Percentiles rank a stretch among this genome's conserved stretches.
phyloP scores from a whole-genome alignment of 2,329 filamentous ascomycete species.

The Parastagonospora avenae region DNA sequence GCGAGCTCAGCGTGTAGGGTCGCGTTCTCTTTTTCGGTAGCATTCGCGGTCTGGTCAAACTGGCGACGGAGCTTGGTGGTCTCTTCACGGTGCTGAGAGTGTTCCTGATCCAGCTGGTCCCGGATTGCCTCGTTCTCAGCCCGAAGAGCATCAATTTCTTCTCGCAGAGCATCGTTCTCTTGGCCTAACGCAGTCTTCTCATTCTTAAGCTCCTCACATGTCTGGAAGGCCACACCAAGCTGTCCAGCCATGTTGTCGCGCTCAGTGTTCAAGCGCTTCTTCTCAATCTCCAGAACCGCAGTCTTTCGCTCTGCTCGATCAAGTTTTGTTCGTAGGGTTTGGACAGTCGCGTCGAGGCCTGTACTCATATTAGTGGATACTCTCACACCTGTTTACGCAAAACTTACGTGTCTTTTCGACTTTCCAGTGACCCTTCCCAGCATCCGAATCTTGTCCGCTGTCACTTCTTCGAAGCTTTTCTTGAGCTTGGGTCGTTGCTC shows the following conservation, averaged over 20 bases:
- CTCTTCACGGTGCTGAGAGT: slow-evolving; percentile 41
- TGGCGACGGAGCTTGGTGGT: slow-evolving; percentile 41
- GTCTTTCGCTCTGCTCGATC: slow-evolving; percentile 67
- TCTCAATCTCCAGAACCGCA: slow-evolving; percentile 66
- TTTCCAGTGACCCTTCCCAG: slow-evolving; percentile 44
- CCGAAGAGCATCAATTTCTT: slow-evolving; percentile 42
- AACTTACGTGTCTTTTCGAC: slow-evolving; percentile 63
- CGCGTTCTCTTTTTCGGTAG: slow-evolving; percentile 41
- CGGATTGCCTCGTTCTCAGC: slow-evolving; percentile 43
- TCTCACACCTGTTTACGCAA: background rate
- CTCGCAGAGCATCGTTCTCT: slow-evolving; percentile 45
- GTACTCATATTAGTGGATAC: slow-evolving; percentile 17
- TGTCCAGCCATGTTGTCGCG: slow-evolving; percentile 69
- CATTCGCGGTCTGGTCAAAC: slow-evolving; percentile 39
- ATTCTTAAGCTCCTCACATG: slow-evolving; percentile 57
- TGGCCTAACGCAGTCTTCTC: slow-evolving; percentile 49
- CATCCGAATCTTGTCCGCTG: slow-evolving; percentile 57
- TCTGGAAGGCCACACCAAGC: slow-evolving; percentile 64
- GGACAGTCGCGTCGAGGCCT: slow-evolving; percentile 66
- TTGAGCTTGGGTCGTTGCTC: slow-evolving; percentile 52
- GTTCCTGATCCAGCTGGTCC: slow-evolving; percentile 39
- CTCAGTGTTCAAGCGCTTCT: slow-evolving; percentile 66
- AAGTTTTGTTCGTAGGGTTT: slow-evolving; percentile 64
- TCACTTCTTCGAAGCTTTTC: slow-evolving; percentile 51
- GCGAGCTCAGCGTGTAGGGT: slow-evolving; percentile 40